phyloP scores from a whole-genome alignment of 2,329 filamentous ascomycete genomes.

The Xylariaceae sp. region DNA sequence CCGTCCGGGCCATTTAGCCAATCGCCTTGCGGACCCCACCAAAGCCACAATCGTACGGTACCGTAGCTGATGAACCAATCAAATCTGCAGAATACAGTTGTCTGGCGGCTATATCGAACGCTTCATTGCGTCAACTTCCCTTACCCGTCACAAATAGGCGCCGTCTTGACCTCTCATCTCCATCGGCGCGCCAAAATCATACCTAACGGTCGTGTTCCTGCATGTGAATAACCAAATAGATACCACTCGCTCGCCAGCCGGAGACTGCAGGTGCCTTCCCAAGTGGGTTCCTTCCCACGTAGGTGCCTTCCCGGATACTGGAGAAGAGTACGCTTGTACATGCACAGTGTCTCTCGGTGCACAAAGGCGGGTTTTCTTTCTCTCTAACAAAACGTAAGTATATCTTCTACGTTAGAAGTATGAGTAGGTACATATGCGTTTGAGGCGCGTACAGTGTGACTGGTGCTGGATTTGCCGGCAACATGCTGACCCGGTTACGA shows the following conservation, averaged over 20 bases:
- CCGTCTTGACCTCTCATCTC: constrained; percentile 27
- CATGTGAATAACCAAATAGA: constrained; percentile 4
- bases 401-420: no score
- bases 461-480: not conserved
- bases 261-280: no score
- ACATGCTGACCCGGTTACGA: not conserved
- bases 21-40: constrained; percentile 9
- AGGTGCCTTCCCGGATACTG: no score
- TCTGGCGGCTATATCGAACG: constrained; percentile 33
- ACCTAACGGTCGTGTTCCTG: constrained; percentile 4
- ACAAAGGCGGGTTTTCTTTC: no score
- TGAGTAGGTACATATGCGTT: not conserved
- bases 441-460: not conserved
- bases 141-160: constrained; percentile 26
- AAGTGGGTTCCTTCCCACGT: no score
- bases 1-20: constrained; percentile 27
- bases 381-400: no score
- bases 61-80: constrained; percentile 24
- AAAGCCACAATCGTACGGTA: not conserved
- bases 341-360: no score
- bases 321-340: no score
- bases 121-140: constrained; percentile 26
- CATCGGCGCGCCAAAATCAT: constrained; percentile 24
- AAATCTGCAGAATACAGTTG: constrained; percentile 9
- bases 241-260: no score